Evolutionary conservation across 495 filamentous ascomycete genomes (phyloP), one percentile per base, ranked within the genome.

Genomic region (Rhypophila decipiens): DNA sequence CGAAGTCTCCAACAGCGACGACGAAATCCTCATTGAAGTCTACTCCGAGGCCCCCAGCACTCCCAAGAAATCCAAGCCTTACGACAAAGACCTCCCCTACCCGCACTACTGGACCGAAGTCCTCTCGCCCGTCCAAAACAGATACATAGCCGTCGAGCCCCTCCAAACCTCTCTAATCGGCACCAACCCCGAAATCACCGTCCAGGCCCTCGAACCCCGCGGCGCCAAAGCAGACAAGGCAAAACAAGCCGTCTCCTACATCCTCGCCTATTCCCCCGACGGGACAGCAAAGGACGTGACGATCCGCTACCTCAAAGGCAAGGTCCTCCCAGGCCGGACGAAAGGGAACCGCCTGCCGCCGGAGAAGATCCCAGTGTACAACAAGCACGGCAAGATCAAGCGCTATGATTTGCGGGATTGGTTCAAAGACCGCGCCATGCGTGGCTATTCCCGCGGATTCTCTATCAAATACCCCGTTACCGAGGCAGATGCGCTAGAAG

Each of bases 71-170:
- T 18, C 50, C 50, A 7, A 13, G 27, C 9, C 18, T 19, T 77
- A 79, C 54, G 88, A 95, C 53, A 69, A 66, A 8, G 88, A 90
- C 47, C 72, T 95, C 13, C 79, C 78, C 20, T 87, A 84, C 56
- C 93, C 94, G 2, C 85, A 83, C 47, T 99, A 96, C 66, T 99
- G 94, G 93, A 83, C 84, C 2, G 93, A 99, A 57, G 83, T 88
- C 17, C 72, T 89, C 13, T 96, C 88, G 0, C 83, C 89, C 0
- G 72, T 85, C 12, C 87, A 87, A 2, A 76, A 87, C 52, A 84
- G 81, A 41, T 87, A 86, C 38, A 80, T 90, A 29, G 69, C 88
- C 0, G 84, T 96, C 3, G 87, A 94, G 41, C 74, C 88, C 0
- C 58, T 94, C 3, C 75, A 90, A 21, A 77, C 77, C 20, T 75